These are phyloP conservation scores for Ambrosia artemisiifolia DNA, from an alignment of 129 eudicot species.

Conservation along the genomic window DNA sequence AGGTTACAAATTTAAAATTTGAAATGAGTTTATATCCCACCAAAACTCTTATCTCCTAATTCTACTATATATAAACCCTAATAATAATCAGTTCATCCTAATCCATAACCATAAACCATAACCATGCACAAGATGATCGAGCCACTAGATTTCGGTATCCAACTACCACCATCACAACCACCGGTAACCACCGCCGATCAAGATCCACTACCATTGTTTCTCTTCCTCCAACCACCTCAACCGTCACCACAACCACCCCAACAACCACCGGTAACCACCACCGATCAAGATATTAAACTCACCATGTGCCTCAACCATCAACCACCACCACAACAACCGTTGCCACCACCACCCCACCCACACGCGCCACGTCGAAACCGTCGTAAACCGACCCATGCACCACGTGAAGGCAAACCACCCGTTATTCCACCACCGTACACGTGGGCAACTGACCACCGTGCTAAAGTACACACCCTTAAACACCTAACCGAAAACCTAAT, in stretches of 20 bases:
- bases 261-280: neutral
- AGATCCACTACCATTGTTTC: neutral
- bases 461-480: conserved; percentile 34
- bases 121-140: neutral
- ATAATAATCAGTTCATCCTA: neutral
- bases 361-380: conserved; percentile 32
- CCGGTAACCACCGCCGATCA: neutral
- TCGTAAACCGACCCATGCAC: conserved; percentile 31
- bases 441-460: conserved; percentile 54
- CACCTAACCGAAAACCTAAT: conserved; percentile 13
- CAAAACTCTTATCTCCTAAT: neutral
- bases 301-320: conserved; percentile 10
- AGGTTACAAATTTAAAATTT: too few species aligned
- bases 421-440: conserved; percentile 35
- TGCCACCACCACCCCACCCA: neutral
- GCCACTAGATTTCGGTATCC: neutral
- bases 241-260: neutral
- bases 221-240: neutral
- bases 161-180: neutral
- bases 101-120: too few species aligned
- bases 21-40: neutral
- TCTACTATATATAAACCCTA: neutral
- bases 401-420: conserved; percentile 24
- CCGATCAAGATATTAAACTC: conserved; percentile 11
- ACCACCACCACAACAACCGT: conserved; percentile 13